These are phyloP conservation scores for Drechslerella dactyloides DNA, from an alignment of 2,329 filamentous ascomycete species.

Conservation along the genomic window DNA sequence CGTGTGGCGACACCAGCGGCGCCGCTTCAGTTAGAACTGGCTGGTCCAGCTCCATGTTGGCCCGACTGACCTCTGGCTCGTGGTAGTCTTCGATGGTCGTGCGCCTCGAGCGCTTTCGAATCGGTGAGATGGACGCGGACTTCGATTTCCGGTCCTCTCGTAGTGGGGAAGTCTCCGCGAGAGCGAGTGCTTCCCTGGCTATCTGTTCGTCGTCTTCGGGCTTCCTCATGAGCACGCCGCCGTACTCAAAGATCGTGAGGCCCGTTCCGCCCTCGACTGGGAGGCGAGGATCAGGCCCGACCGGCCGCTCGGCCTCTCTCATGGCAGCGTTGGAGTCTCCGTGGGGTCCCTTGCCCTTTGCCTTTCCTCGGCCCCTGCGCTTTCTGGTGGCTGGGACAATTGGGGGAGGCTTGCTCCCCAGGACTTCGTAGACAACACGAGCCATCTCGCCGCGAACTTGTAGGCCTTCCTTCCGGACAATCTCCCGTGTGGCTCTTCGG, in stretches of 20 bases:
- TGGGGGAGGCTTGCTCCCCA: slow-evolving; percentile 49
- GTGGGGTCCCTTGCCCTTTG: slow-evolving; percentile 43
- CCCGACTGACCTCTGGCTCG: slow-evolving; percentile 12
- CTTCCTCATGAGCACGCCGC: slow-evolving; percentile 45
- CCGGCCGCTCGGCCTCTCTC: slow-evolving; percentile 46
- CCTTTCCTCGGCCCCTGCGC: slow-evolving; percentile 45
- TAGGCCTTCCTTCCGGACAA: slow-evolving; percentile 44
- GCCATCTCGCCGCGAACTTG: slow-evolving; percentile 49
- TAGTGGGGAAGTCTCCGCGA: slow-evolving; percentile 18
- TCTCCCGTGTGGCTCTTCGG: slow-evolving; percentile 47
- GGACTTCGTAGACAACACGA: slow-evolving; percentile 46
- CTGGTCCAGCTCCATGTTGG: slow-evolving; percentile 41
- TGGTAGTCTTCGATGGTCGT: slow-evolving; percentile 42
- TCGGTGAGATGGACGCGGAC: slow-evolving; percentile 21
- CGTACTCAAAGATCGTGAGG: slow-evolving; percentile 50
- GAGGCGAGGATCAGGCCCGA: slow-evolving; percentile 38
- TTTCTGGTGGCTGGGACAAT: slow-evolving; percentile 50
- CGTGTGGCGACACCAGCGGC: slow-evolving; percentile 35
- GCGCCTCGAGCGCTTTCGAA: slow-evolving; percentile 9
- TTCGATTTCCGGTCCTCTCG: slow-evolving; percentile 19
- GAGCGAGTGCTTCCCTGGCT: slow-evolving; percentile 36
- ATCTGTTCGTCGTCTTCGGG: slow-evolving; percentile 47
- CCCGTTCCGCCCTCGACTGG: slow-evolving; percentile 45
- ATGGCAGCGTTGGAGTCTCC: slow-evolving; percentile 37
- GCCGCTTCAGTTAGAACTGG: slow-evolving; percentile 34